Percentiles rank a stretch among this genome's conserved stretches.
Evolutionary conservation across 495 filamentous ascomycete genomes (phyloP).

Genomic region (Margaritispora aquatica): DNA sequence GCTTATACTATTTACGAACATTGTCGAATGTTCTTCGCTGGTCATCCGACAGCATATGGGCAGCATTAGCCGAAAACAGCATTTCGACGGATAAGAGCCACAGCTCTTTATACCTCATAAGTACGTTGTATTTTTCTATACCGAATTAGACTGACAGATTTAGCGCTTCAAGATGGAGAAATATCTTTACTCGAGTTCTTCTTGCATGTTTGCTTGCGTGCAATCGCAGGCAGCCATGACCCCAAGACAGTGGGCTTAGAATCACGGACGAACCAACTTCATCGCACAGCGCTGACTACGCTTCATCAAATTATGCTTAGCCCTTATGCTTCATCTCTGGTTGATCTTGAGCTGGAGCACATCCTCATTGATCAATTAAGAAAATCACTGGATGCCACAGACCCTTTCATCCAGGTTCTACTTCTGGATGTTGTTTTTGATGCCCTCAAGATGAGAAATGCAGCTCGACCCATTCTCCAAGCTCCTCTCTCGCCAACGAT

Average conservation of each 20-base stretch:
- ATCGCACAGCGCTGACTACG: constrained; percentile 62
- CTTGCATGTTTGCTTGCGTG: constrained; percentile 49
- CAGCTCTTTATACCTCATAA: constrained; percentile 34
- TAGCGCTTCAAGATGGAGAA: constrained; percentile 41
- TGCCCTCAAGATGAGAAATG: constrained; percentile 58
- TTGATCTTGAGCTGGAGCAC: constrained; percentile 64
- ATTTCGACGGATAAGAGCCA: constrained; percentile 32
- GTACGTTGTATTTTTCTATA: constrained; percentile 32
- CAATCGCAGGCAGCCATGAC: constrained; percentile 43
- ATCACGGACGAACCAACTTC: constrained; percentile 49
- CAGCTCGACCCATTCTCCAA: constrained; percentile 25
- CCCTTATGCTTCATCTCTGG: constrained; percentile 58
- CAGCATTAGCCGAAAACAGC: constrained; percentile 45
- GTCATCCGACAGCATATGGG: constrained; percentile 55
- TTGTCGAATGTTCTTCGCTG: constrained; percentile 64
- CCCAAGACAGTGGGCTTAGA: constrained; percentile 28
- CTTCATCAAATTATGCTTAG: constrained; percentile 71
- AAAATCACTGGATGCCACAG: constrained; percentile 52
- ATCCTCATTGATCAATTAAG: constrained; percentile 64
- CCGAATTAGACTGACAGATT: constrained; percentile 16
- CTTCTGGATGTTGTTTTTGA: constrained; percentile 70
- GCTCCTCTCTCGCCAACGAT: constrained; percentile 30
- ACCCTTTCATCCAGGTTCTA: constrained; percentile 64
- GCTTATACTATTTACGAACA: constrained; percentile 70
- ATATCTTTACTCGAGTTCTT: constrained; percentile 56